Conservation (phyloP, 2,329 filamentous ascomycete species). For the Aureobasidium sp. region DNA sequence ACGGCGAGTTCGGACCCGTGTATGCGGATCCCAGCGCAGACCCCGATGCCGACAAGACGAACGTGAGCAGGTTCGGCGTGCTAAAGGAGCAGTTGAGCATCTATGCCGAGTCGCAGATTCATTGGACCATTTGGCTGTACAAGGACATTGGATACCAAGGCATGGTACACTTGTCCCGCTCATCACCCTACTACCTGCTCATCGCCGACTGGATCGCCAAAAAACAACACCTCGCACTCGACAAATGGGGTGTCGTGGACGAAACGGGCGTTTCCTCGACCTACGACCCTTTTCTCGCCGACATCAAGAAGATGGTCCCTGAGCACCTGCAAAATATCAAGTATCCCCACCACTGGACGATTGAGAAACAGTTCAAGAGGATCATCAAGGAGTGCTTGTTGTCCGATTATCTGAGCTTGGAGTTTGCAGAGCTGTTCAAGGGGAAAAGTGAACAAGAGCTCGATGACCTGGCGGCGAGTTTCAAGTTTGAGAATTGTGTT, state of each 20-base stretch:
- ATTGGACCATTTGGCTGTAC: slow-evolving; percentile 48
- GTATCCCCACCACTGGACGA: slow-evolving; percentile 18
- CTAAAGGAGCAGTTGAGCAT: slow-evolving; percentile 43
- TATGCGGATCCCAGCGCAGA: slow-evolving; percentile 39
- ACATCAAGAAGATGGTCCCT: slow-evolving; percentile 31
- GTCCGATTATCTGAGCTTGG: slow-evolving; percentile 33
- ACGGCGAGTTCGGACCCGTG: slow-evolving; percentile 44
- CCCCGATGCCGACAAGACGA: slow-evolving; percentile 32
- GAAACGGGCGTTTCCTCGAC: slow-evolving; percentile 10
- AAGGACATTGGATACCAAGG: slow-evolving; percentile 33
- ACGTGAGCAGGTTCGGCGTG: slow-evolving; percentile 37
- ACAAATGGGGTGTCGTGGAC: slow-evolving; percentile 43
- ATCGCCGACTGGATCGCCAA: slow-evolving; percentile 42
- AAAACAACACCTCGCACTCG: slow-evolving; percentile 47
- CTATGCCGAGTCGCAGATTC: slow-evolving; percentile 46
- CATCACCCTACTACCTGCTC: slow-evolving; percentile 39
- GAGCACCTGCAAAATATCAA: slow-evolving; percentile 31
- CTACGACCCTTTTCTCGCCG: slow-evolving; percentile 15
- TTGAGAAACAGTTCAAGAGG: slow-evolving; percentile 18
- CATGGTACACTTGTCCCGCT: slow-evolving; percentile 24
- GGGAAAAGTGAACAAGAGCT: slow-evolving; percentile 47
- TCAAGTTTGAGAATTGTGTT: slow-evolving; percentile 49
- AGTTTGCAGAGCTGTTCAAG: slow-evolving; percentile 51
- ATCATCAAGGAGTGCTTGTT: slow-evolving; percentile 18
- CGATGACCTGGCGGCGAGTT: slow-evolving; percentile 48